Base-by-base conservation (phyloP, 768 basidiomycete species). In the Phaeotremella skinneri region DNA sequence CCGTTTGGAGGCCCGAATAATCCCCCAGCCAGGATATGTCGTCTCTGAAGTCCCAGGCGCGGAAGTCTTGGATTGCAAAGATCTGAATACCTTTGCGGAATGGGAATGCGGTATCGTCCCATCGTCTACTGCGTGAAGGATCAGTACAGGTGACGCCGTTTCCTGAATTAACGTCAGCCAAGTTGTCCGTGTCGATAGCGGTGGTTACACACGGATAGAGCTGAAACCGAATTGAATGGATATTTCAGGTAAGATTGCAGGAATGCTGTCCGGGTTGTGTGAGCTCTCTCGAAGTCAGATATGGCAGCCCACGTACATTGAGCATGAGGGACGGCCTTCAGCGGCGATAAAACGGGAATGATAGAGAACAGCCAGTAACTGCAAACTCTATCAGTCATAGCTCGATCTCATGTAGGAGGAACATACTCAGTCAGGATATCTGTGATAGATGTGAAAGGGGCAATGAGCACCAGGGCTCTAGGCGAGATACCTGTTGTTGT, bases 111-210 rank as follows among this genome's bases (percentile, higher is more conserved):
- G 85, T 48, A 91, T 90, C 23, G 88, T 85, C 65, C 78, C 80
- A 76, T 92, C 90, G 72, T 90, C 81, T 60, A 81, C 79, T 5
- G 90, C 84, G 73, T 92, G 90, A 0, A 82, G 84, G 62, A 92
- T 81, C 34, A 91, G 79, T 5, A 88, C 81, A 7, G 87, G 85
- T 0, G 83, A 82, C 63, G 84, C 83, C 64, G 90, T 82, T 57
- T 81, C 80, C 88, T 90, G 68, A 37, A 37, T 25, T 41, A 87
- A 85, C 61, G 89, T 78, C 70, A 78, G 79, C 14, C 82, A 81
- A n/a, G 45, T 53, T 23, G 31, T 31, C 51, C 16, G 16, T 7
- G n/a, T 51, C 30, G 20, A 37, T 55, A 29, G 59, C 52, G 30
- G 27, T 17, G 23, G 57, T 23, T 21, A 49, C 66, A 52, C 39